A percentile compares a stretch with the other conserved stretches of the same genome.
Evolutionary conservation across 176 grass and related monocot species (phyloP).

Genomic region (Raddia distichophylla): DNA sequence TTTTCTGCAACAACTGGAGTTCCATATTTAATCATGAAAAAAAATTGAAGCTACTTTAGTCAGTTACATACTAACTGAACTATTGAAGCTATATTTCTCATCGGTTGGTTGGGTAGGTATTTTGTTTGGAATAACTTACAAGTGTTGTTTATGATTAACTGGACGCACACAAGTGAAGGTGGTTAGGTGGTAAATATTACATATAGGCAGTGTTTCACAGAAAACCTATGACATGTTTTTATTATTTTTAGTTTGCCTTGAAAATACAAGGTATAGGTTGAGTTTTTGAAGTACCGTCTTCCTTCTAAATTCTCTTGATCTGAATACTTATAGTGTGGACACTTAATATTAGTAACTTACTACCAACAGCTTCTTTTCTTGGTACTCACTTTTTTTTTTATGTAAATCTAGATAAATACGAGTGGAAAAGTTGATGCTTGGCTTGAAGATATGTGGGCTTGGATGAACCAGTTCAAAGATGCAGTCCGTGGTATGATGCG

Average conservation of each 20-base stretch:
- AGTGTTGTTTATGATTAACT: slow-evolving; percentile 15
- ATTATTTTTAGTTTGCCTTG: slow-evolving; percentile 29
- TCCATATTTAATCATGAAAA: neutral
- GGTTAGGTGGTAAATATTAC: neutral
- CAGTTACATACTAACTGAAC: slow-evolving; percentile 27
- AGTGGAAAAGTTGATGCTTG: slow-evolving; percentile 78
- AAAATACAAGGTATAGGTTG: slow-evolving; percentile 23
- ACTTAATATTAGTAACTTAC: slow-evolving; percentile 11
- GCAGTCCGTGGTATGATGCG: slow-evolving; percentile 54
- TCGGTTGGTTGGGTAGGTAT: slow-evolving; percentile 21
- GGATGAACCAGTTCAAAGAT: slow-evolving; percentile 92
- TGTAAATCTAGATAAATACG: slow-evolving; percentile 62
- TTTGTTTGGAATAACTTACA: slow-evolving; percentile 34
- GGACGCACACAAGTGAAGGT: slow-evolving; percentile 1
- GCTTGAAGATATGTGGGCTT: slow-evolving; percentile 90
- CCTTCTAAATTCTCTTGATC: slow-evolving; percentile 34
- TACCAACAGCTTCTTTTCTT: slow-evolving; percentile 29
- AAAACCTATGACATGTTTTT: slow-evolving; percentile 9
- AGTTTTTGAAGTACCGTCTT: slow-evolving; percentile 18
- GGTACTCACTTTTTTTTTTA: slow-evolving; percentile 48
- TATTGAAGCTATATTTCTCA: slow-evolving; percentile 5
- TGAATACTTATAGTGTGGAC: slow-evolving; percentile 27
- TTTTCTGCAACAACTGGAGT: slow-evolving; percentile 27
- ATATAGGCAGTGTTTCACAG: slow-evolving; percentile 7
- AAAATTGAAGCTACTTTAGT: slow-evolving; percentile 15